Percentiles rank a stretch among this genome's conserved stretches.
These are phyloP conservation scores for Vanrija humicola DNA, from an alignment of 1,284 basidiomycete genomes.

Conservation along the genomic window DNA sequence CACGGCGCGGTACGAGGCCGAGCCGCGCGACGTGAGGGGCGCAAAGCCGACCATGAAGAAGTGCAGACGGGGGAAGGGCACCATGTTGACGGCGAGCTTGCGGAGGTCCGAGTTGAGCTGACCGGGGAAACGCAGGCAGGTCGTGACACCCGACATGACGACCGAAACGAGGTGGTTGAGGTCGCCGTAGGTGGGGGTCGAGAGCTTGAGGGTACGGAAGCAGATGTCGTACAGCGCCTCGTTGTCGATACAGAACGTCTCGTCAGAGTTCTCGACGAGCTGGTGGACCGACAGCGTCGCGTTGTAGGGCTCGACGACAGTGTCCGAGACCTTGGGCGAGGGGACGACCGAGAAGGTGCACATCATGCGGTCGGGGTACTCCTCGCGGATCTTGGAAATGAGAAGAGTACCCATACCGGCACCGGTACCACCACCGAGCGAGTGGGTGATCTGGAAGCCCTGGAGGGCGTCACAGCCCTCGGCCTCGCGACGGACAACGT, in stretches of 20 bases:
- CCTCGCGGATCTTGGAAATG: conserved; percentile 61
- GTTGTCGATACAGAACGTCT: conserved; percentile 76
- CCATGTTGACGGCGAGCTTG: conserved; percentile 98
- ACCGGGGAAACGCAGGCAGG: conserved; percentile 73
- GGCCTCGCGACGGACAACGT: conserved; percentile 60
- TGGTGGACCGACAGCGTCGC: conserved; percentile 60
- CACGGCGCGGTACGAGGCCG: conserved; percentile 89
- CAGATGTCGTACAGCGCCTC: conserved; percentile 98
- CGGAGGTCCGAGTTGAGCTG: conserved; percentile 96
- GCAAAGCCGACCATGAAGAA: conserved; percentile 99
- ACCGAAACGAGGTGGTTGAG: conserved; percentile 95
- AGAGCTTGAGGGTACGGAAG: conserved; percentile 92
- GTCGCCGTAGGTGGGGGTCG: conserved; percentile 90
- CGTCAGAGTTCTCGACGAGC: conserved; percentile 62
- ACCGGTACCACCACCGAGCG: conserved; percentile 61
- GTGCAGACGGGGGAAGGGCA: conserved; percentile 97
- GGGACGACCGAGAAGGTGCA: conserved; percentile 61
- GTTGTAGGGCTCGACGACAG: conserved; percentile 63
- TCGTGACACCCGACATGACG: conserved; percentile 81
- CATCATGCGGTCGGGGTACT: conserved; percentile 63
- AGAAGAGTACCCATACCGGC: conserved; percentile 61
- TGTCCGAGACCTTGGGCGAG: conserved; percentile 59
- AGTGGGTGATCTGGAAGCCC: conserved; percentile 62
- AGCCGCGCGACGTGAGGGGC: conserved; percentile 87
- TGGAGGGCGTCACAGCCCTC: conserved; percentile 58